Evolutionary conservation across 768 basidiomycete genomes (phyloP), one percentile per base, ranked within the genome.

Genomic region (Phanerochaete carnosa): DNA sequence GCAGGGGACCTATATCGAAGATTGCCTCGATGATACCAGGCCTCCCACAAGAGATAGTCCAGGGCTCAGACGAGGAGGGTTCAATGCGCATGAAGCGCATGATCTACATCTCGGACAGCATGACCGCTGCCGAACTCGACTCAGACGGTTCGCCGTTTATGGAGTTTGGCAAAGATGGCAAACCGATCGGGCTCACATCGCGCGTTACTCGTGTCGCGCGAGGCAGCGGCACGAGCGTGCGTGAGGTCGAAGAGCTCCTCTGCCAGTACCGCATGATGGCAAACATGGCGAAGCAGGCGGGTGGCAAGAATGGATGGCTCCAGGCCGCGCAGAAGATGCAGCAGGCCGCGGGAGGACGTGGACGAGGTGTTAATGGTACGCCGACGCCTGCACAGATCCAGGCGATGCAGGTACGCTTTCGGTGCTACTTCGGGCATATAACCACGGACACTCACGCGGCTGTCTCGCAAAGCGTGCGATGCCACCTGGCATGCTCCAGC

Each of bases 1-100:
- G 3, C 69, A 97, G 95, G 93, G 97, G 97, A n/a, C 95, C 97
- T 8, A 86, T 99, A 57, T 94, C 91, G 70, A 99, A 99, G 76
- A 95, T 99, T 68, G 95, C 97, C 29, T 94, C 92, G 16, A 98
- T 98, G 94, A 99, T 99, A 62, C 97, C 97, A 2, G 97, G 97
- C 28, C 83, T 99, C 63, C 91, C 94, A 13, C 91, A 94, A 66
- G 94, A 93, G 45, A 76, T 98, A 66, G 81, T 98, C 59, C 89
- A 92, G 68, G 95, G 94, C 28, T 90, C 89, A 26, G 96, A 98
- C 69, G 95, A 98, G 73, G 96, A 99, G 66, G 94, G 92, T 30
- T 84, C 89, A 5, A 71, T 83, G 61, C 89, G 94, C 59, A 87
- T 99, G 86, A 98, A 98, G 76, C 88, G 95, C 61, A 94, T 99